Evolutionary conservation across 352 stramenopile species (phyloP).

Genomic region (Globisporangium middletonii): DNA sequence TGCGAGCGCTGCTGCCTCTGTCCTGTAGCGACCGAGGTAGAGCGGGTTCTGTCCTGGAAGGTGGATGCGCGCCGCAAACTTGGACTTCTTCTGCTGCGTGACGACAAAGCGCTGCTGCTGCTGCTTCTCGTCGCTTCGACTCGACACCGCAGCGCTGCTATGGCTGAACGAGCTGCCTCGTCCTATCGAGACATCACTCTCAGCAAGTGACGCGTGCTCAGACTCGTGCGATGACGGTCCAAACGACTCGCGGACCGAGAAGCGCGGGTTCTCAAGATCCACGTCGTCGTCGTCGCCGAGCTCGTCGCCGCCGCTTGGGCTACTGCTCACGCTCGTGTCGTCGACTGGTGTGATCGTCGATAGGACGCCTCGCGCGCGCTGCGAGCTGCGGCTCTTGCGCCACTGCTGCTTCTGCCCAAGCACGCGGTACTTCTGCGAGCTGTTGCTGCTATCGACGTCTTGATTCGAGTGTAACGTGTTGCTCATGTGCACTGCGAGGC

Average conservation of each 20-base stretch:
- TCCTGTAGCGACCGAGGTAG: slow-evolving; percentile 64
- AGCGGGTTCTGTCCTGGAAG: slow-evolving; percentile 52
- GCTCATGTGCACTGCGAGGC: background rate
- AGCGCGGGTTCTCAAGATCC: slow-evolving; percentile 10
- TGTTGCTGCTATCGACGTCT: slow-evolving; percentile 3
- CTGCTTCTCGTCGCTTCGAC: slow-evolving; percentile 7
- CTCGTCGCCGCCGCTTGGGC: background rate
- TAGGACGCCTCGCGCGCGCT: slow-evolving; percentile 42
- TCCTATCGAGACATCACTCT: slow-evolving; percentile 11
- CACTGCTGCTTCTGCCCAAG: slow-evolving; percentile 65
- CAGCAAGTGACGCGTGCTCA: slow-evolving; percentile 2
- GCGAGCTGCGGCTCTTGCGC: slow-evolving; percentile 29
- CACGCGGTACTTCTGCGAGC: slow-evolving; percentile 33
- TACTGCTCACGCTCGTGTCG: background rate
- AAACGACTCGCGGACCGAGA: slow-evolving; percentile 12
- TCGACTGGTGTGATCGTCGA: slow-evolving; percentile 16
- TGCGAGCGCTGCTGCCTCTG: slow-evolving; percentile 45
- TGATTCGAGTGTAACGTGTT: slow-evolving; percentile 3
- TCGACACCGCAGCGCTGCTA: slow-evolving; percentile 18
- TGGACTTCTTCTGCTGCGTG: slow-evolving; percentile 52
- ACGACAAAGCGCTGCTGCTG: slow-evolving; percentile 28
- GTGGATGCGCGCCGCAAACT: slow-evolving; percentile 53
- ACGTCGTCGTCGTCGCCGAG: slow-evolving; percentile 9
- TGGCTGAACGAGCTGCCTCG: slow-evolving; percentile 13
- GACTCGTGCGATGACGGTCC: slow-evolving; percentile 8